Percentiles rank a stretch among this genome's conserved stretches.
These are phyloP conservation scores for Penicillium aurantiogriseum DNA, from an alignment of 2,329 filamentous ascomycete species.

Conservation along the genomic window DNA sequence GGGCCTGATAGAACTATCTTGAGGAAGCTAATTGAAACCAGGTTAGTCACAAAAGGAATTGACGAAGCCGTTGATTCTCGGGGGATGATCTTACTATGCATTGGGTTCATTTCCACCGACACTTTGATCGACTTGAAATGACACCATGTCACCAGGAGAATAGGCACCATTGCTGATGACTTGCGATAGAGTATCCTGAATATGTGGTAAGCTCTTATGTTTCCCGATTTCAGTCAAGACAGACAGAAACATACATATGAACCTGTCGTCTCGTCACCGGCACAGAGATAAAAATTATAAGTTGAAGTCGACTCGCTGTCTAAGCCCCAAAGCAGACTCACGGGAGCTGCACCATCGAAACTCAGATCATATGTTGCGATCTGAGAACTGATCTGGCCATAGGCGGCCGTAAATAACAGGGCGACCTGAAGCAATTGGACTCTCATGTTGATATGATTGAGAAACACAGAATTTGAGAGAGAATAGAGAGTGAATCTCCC, in stretches of 20 bases:
- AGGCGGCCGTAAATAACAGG: constrained; percentile 38
- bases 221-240: neutral
- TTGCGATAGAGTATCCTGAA: constrained; percentile 42
- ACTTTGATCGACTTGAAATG: constrained; percentile 46
- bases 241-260: constrained; percentile 42
- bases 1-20: constrained; percentile 57
- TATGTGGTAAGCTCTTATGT: constrained; percentile 2
- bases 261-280: constrained; percentile 56
- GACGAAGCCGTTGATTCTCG: neutral
- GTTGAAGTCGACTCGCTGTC: constrained; percentile 11
- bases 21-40: constrained; percentile 50
- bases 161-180: constrained; percentile 42
- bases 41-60: neutral
- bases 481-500: neutral
- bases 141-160: constrained; percentile 42
- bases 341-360: constrained; percentile 49
- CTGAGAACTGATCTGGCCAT: constrained; percentile 45
- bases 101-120: constrained; percentile 50
- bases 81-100: constrained; percentile 52
- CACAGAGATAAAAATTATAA: constrained; percentile 61
- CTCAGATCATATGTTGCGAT: constrained; percentile 50
- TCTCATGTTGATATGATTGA: constrained; percentile 28
- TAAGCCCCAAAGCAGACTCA: constrained; percentile 36
- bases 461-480: constrained; percentile 1
- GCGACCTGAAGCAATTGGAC: constrained; percentile 33